These are phyloP conservation scores for Erodium chrysanthum DNA, from an alignment of 441 rosid species.

Conservation along the genomic window DNA sequence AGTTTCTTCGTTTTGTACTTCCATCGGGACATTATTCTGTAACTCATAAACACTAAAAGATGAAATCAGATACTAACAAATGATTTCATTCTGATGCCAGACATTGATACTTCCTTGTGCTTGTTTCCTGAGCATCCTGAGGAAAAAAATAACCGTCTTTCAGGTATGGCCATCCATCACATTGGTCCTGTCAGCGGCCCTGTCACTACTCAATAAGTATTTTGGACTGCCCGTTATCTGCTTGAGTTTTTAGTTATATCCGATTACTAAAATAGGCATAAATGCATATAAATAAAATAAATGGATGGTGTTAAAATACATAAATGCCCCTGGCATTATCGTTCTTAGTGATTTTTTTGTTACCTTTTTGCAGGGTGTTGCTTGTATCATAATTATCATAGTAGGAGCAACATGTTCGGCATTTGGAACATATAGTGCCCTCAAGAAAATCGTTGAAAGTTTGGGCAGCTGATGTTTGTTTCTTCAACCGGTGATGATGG, in stretches of 20 bases:
- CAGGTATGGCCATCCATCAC: neutral
- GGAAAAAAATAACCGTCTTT: neutral
- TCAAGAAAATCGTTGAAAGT: conserved; percentile 46
- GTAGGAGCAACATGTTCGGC: conserved; percentile 53
- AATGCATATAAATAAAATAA: no score
- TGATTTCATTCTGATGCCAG: neutral
- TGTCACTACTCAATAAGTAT: no score
- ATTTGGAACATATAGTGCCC: conserved; percentile 55
- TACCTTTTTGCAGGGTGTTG: conserved; percentile 29
- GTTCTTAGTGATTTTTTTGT: neutral
- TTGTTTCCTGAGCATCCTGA: conserved; percentile 1
- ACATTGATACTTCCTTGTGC: conserved; percentile 5
- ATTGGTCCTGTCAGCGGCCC: no score
- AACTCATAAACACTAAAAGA: neutral
- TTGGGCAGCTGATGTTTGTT: conserved; percentile 28
- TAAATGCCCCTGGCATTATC: no score
- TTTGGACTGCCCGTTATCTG: no score
- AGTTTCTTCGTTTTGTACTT: conserved; percentile 20
- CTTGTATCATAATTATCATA: conserved; percentile 44
- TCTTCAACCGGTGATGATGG: neutral
- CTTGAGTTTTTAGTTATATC: no score
- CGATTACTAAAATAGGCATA: no score
- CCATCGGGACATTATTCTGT: neutral
- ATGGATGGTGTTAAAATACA: no score
- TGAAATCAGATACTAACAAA: neutral